Base-by-base conservation (phyloP, 352 stramenopile genomes). In the Globisporangium abappressorium region DNA sequence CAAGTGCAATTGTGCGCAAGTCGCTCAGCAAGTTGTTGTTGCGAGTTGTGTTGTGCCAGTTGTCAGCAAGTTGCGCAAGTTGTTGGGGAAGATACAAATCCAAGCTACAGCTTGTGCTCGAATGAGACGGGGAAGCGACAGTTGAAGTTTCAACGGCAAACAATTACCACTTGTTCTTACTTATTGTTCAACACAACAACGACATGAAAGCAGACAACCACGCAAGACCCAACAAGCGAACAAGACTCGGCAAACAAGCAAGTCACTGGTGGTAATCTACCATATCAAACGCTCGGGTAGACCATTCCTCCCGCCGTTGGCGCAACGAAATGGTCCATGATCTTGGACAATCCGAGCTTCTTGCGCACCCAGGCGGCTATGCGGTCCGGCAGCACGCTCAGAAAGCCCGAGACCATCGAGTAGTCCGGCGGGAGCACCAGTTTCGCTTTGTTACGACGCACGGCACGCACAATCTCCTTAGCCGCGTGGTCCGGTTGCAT, bases 391-490 rank as follows among this genome's bases (percentile, higher is more conserved):
- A 72, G 43, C 9, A 62, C 55, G 1, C 4, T 3, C 38, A 72
- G 38, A 8, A 69, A 49, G 4, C 66, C 66, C 20, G 54, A 46
- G 34, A 72, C 33, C 53, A 65, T 60, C 12, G 51, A 47, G 26
- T 64, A 69, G 20, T 72, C 68, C 4, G 49, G 55, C 4, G 68
- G 68, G 1, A 73, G 57, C 58, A 73, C 59, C 8, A 73, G 64
- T 33, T 57, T 60, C 38, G 41, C n/a, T n/a, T 61, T 53, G 41
- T 57, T 51, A 30, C 53, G 38, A 11, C 68, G 64, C 43, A 71
- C 59, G 0, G 68, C 68, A 3, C 56, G 43, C 47, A 73, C 68
- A 26, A 73, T 73, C n/a, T 61, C 28, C 43, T 41, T 67, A 6
- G 68, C 68, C 0, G 64, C 64, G 8, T 14, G 26, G 9, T 73